Percentiles rank a stretch among this genome's conserved stretches.
Evolutionary conservation across 306 rosid genomes (phyloP).

Genomic region (Rosa multiflora): DNA sequence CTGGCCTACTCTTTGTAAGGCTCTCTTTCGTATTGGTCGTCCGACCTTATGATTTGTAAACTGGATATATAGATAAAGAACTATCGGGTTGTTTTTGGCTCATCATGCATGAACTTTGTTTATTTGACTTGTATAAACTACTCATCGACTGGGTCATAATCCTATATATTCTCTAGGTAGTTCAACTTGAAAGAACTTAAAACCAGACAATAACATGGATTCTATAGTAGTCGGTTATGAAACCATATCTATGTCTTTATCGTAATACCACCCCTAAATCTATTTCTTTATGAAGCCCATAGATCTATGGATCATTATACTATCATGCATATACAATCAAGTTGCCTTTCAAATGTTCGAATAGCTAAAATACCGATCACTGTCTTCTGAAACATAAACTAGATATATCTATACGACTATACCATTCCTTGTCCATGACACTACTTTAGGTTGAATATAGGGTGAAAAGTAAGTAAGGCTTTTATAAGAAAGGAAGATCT

Average conservation of each 20-base stretch:
- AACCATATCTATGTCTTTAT: not conserved
- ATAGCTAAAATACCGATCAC: not conserved
- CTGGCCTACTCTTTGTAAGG: not conserved
- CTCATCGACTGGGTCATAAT: not conserved
- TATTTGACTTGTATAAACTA: not conserved
- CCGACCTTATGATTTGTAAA: not conserved
- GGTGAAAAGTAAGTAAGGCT: not conserved
- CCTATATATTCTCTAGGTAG: not conserved
- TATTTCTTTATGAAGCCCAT: not conserved
- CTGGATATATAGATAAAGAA: no score
- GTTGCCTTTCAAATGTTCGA: not conserved
- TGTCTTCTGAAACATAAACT: not conserved
- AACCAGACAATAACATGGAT: not conserved
- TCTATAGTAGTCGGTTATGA: not conserved
- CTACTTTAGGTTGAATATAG: not conserved
- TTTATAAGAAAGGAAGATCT: not conserved
- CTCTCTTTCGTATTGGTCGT: not conserved
- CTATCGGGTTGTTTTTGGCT: not conserved
- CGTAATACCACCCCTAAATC: not conserved
- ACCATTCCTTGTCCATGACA: constrained; percentile 2
- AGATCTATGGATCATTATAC: not conserved
- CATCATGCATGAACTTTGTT: not conserved
- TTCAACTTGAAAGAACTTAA: not conserved
- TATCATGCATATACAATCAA: not conserved
- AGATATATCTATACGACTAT: not conserved